Evolutionary conservation across 2,329 filamentous ascomycete species (phyloP).

Genomic region (Chaetomium olivaceum): DNA sequence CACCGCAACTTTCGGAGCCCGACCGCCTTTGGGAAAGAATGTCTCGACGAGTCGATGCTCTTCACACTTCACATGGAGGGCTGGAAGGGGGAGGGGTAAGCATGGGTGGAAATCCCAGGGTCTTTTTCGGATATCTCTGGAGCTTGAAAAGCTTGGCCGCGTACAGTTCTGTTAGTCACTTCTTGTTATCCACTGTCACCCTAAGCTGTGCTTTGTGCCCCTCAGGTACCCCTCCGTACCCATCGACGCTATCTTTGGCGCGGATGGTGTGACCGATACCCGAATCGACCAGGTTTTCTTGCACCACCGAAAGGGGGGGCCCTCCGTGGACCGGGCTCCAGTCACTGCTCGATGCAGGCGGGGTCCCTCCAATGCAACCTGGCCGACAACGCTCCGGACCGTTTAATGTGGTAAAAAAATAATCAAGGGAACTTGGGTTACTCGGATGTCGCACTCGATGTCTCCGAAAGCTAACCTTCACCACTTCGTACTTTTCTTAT

Average conservation of each 20-base stretch:
- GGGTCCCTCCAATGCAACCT: conserved; percentile 10
- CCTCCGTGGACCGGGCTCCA: conserved; percentile 24
- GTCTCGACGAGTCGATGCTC: background rate
- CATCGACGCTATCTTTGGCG: conserved; percentile 23
- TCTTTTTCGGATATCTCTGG: background rate
- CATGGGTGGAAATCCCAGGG: background rate
- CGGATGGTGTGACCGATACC: conserved; percentile 28
- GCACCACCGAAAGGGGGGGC: conserved; percentile 14
- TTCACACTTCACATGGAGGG: background rate
- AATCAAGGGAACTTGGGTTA: background rate
- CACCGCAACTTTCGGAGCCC: conserved; percentile 28
- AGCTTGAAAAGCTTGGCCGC: conserved; percentile 1
- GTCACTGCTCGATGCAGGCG: conserved; percentile 13
- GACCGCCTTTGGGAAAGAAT: conserved; percentile 19
- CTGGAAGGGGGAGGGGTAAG: conserved; percentile 5
- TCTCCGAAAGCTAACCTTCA: conserved; percentile 2
- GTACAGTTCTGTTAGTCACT: conserved; percentile 5
- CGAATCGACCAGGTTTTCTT: conserved; percentile 24
- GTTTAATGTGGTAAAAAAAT: background rate
- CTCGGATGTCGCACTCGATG: background rate
- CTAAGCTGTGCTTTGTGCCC: conserved; percentile 6
- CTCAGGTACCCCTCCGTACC: background rate
- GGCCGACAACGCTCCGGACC: conserved; percentile 19
- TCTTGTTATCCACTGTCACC: conserved; percentile 8
- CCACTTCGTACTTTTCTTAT: background rate